These are phyloP conservation scores for Aureobasidium uvarum DNA, from an alignment of 2,329 filamentous ascomycete species.

Conservation along the genomic window DNA sequence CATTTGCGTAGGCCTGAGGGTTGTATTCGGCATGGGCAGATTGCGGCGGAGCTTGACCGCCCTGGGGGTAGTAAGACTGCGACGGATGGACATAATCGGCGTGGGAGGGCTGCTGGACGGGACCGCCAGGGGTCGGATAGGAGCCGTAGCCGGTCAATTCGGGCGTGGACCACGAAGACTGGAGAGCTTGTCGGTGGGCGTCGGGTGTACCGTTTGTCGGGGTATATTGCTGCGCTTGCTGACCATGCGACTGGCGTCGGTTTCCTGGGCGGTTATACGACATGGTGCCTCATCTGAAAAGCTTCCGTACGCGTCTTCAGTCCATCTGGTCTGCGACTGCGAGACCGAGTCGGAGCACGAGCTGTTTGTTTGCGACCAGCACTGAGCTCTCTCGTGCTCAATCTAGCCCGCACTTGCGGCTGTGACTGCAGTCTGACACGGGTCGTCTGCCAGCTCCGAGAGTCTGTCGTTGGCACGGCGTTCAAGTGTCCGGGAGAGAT, in stretches of 20 bases:
- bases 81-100: constrained; percentile 14
- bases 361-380: constrained; percentile 7
- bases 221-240: constrained; percentile 3
- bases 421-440: background rate
- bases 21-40: constrained; percentile 12
- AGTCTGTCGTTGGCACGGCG: background rate
- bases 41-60: background rate
- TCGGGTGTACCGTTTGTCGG: constrained; percentile 9
- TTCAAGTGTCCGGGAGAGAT: background rate
- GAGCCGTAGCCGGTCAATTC: constrained; percentile 22
- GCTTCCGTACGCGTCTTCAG: background rate
- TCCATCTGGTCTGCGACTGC: constrained; percentile 4
- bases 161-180: constrained; percentile 21
- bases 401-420: background rate
- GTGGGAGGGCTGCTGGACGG: constrained; percentile 15
- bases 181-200: constrained; percentile 1
- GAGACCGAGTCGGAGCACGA: background rate
- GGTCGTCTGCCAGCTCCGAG: background rate
- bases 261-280: constrained; percentile 10
- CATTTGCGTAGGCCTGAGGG: constrained; percentile 23
- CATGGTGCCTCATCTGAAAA: constrained; percentile 24
- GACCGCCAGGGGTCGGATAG: constrained; percentile 7
- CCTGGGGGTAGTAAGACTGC: constrained; percentile 7
- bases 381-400: background rate
- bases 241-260: constrained; percentile 24